Conservation (phyloP, 2,329 filamentous ascomycete genomes). For the Pseudocercospora fijiensis region DNA sequence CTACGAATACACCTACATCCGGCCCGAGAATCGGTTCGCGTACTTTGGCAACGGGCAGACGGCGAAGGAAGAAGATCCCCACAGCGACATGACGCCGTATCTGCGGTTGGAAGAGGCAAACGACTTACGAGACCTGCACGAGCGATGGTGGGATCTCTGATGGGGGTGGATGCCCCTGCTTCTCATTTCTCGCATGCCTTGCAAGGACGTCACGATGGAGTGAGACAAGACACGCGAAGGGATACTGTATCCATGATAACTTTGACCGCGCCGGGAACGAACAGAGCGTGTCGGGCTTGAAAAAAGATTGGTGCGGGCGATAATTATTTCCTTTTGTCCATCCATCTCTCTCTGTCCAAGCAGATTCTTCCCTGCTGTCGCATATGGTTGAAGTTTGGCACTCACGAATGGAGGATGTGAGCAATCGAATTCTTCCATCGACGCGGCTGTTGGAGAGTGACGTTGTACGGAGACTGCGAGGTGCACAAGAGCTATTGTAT, state of each 20-base stretch:
- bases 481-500: not conserved
- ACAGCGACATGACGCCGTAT: constrained; percentile 64
- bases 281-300: not conserved
- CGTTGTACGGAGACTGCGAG: not conserved
- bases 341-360: not conserved
- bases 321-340: no score
- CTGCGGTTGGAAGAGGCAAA: constrained; percentile 56
- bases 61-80: constrained; percentile 55
- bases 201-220: constrained; percentile 18
- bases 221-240: constrained; percentile 12
- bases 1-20: constrained; percentile 54
- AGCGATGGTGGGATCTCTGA: constrained; percentile 58
- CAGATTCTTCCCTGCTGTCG: not conserved
- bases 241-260: constrained; percentile 1
- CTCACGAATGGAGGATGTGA: not conserved
- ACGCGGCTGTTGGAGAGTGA: not conserved
- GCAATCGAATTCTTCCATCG: not conserved
- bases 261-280: constrained; percentile 11
- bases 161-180: constrained; percentile 1
- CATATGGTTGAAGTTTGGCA: not conserved
- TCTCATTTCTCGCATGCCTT: not conserved
- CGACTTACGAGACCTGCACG: constrained; percentile 63
- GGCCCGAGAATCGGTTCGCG: constrained; percentile 53
- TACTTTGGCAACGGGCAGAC: constrained; percentile 71
- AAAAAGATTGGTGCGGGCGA: not conserved